Evolutionary conservation across 108 stramenopile genomes (phyloP), one percentile per base, ranked within the genome.

Genomic region (Stephanodiscus minutulus): DNA sequence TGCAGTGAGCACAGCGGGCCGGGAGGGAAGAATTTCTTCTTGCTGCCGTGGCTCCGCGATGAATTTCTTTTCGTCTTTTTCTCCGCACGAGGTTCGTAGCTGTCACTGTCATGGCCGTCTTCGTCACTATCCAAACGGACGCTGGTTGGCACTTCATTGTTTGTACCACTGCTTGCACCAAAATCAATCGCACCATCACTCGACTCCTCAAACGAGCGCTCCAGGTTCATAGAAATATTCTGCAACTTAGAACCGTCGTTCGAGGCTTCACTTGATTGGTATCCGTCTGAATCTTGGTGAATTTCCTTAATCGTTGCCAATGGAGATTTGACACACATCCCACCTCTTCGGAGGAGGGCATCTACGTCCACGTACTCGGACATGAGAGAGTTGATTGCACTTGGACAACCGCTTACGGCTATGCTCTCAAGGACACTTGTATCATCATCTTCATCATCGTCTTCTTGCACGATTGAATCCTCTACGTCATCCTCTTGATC

Each of bases 21-120:
- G 43, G 70, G 70, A 10, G 59, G 59, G 47, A 61, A 70, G 59
- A 70, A 61, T 29, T 59, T 70, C 58, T 57, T 70, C 60, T 70
- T 70, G 8, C 36, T 49, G 0, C 28, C 12, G 31, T 47, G 35
- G 29, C 49, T 20, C n/a, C 7, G 41, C 37, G 57, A 13, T 58
- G 31, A 27, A 27, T 29, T 43, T 5, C 24, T 49, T 43, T 46
- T 55, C 59, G 49, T 60, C 33, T 35, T 70, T 29, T 46, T 48
- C 21, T 61, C 48, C 27, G 27, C 57, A 29, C 29, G 33, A 9
- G 58, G 68, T 18, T 47, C 58, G 28, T 31, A 47, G 24, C 39
- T 43, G 48, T 60, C 58, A 13, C 44, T 59, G 3, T 33, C 69
- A 11, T 20, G 39, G 33, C 57, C 59, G 33, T 59, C 35, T 12